Base-by-base conservation (phyloP, 345 rosid genomes). In the Eucalyptus rudis region DNA sequence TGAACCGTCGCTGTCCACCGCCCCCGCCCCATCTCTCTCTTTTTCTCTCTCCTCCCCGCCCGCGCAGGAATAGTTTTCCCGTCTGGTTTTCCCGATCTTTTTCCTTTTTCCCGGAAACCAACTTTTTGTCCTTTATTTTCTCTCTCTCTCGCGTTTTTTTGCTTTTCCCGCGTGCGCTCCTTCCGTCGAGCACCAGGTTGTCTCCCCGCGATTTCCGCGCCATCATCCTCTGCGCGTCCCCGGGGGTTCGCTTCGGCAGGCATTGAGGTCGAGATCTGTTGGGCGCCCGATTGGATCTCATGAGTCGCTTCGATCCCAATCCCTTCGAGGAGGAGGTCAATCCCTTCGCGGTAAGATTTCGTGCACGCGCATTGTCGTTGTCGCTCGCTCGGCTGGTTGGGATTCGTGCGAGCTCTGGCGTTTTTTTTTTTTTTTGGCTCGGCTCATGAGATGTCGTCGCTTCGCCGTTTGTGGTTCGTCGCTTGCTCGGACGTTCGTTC, bases 301-400 rank as follows among this genome's bases (percentile, higher is more conserved):
- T 97, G 99, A 95, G 94, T 90, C 96, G 93, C 88, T 91, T 91
- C 91, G 96, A 96, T 90, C 86, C 97, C 86, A 98, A 93, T 91
- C 95, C 98, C 15, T 97, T 96, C 92, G 99, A 93, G 45, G 99
- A 95, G 44, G 96, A 96, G 76, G 95, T 95, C 90, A 98, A 97
- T 93, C 99, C 99, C 88, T 98, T 97, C 90, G 95, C 99, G 93
- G 99, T 98, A 93, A 90, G 94, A 58, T 52, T 33, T 80, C 52
- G 17, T 22, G 49, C 22, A 13, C 40, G 86, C 89, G 36, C 17
- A 36, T 24, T 86, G 58, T 68, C 58, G 56, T 7, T 19, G 31
- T 13, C 3, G 7, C n/a, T 71, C 81, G 44, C 81, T 71, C 47
- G 47, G 4, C 84, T 20, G 84, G 84, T 40, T 11, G 84, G 0